Base-by-base conservation (phyloP, 1,284 basidiomycete species). In the Puccinia polysora region DNA sequence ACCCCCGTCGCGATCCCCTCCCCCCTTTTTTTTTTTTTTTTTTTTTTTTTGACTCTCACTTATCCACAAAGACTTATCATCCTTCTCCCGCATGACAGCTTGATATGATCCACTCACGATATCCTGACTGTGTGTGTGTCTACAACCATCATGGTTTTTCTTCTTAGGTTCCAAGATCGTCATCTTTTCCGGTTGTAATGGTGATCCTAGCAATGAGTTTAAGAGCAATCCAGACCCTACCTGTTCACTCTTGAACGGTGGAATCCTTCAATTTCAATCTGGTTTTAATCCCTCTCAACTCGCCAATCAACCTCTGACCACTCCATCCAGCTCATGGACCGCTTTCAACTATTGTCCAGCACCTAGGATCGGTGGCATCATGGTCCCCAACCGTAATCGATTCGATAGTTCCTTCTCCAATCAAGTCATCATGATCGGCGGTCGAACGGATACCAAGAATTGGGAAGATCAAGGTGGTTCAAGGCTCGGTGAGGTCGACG, bases 341-440 rank as follows among this genome's bases (percentile, higher is more conserved):
- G 40, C 45, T 8, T 74, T 70, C 14, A 78, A 78, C 20, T 70
- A 82, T 14, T 90, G 89, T 78, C 85, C 87, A n/a, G 86, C 84
- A n/a, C 87, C 88, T 52, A 84, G 89, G 68, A 80, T 85, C 28
- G 84, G 84, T 32, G 84, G 86, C 15, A 81, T 84, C 4, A 77
- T 89, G 65, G 83, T 85, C 12, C 83, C 84, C 6, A 90, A 89
- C 76, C 78, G 84, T 72, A 88, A 86, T 75, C 69, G 76, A 0
- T 82, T 82, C 36, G 86, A 86, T 1, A 78, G 83, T 28, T 84
- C 82, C 60, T 90, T 87, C 77, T 52, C 76, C 14, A 83, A 84
- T 3, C 89, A 90, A 76, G 84, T 84, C 10, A 86, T 89, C 75
- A 81, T 89, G 65, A 78, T 89, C 43, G 82, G 88, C 23, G 88